These are phyloP conservation scores for Epithele typhae DNA, from an alignment of 768 basidiomycete species.

Conservation along the genomic window DNA sequence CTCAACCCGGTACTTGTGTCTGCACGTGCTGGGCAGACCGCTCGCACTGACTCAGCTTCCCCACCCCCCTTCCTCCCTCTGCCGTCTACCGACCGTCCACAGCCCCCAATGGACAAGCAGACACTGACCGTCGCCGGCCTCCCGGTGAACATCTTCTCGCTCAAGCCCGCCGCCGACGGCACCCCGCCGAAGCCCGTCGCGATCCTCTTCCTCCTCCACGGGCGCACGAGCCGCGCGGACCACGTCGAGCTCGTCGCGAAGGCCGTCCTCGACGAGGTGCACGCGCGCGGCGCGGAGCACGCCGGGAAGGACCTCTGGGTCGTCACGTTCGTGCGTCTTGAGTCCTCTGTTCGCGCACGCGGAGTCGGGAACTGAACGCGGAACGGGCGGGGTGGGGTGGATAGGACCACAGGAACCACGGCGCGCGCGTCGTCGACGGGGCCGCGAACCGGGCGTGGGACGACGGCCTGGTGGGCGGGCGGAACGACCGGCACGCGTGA, in stretches of 20 bases:
- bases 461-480: slow-evolving; percentile 19
- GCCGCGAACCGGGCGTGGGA: slow-evolving; percentile 35
- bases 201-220: slow-evolving; percentile 44
- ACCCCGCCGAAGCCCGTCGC: slow-evolving; percentile 19
- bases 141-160: slow-evolving; percentile 22
- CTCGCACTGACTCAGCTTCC: too few relatives aligned
- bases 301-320: slow-evolving; percentile 37
- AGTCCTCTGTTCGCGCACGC: background rate
- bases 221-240: slow-evolving; percentile 32
- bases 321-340: slow-evolving; percentile 38
- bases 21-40: too few relatives aligned
- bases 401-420: slow-evolving; percentile 52
- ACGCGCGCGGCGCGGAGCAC: slow-evolving; percentile 28
- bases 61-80: too few relatives aligned
- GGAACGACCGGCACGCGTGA: slow-evolving; percentile 40
- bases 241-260: slow-evolving; percentile 30
- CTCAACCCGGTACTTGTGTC: background rate
- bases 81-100: too few relatives aligned
- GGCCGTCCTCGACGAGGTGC: slow-evolving; percentile 27
- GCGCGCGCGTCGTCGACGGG: slow-evolving; percentile 32
- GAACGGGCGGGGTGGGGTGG: background rate
- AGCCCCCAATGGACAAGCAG: slow-evolving; percentile 13
- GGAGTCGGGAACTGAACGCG: too few relatives aligned
- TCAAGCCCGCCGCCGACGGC: slow-evolving; percentile 20
- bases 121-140: slow-evolving; percentile 24